These are phyloP conservation scores for Schizochytrium sp. DNA, from an alignment of 108 stramenopile species.

Conservation along the genomic window DNA sequence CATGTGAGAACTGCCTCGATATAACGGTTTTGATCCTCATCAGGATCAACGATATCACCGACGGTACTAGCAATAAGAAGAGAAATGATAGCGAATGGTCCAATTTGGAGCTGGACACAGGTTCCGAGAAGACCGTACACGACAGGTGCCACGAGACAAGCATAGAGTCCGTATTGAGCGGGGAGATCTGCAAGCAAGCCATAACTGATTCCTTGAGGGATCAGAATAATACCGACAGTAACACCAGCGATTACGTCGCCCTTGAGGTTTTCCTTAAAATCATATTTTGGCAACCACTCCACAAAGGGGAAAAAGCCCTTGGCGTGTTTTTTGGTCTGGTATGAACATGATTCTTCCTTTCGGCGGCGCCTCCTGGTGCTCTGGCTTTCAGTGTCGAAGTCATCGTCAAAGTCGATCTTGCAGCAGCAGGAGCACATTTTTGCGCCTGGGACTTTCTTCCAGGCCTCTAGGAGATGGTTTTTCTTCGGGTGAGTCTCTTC, in stretches of 20 bases:
- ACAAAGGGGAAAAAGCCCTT: neutral
- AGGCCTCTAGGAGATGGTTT: neutral
- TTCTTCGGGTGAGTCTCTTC: neutral
- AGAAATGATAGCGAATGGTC: slow-evolving; percentile 41
- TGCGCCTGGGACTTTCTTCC: neutral
- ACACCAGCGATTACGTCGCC: slow-evolving; percentile 38
- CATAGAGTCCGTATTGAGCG: slow-evolving; percentile 38
- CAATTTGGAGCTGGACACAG: slow-evolving; percentile 47
- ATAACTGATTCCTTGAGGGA: slow-evolving; percentile 53
- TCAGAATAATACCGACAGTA: slow-evolving; percentile 27
- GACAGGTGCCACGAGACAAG: slow-evolving; percentile 51
- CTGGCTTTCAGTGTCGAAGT: too few relatives aligned
- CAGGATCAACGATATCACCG: slow-evolving; percentile 24
- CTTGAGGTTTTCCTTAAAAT: neutral
- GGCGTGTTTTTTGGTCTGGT: neutral
- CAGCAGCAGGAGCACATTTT: neutral
- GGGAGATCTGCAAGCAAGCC: slow-evolving; percentile 27
- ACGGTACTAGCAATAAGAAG: slow-evolving; percentile 41
- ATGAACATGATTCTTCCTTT: neutral
- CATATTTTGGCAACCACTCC: slow-evolving; percentile 40
- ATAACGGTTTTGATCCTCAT: neutral
- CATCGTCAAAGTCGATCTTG: neutral
- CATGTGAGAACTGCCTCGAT: slow-evolving; percentile 57
- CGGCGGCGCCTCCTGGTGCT: neutral
- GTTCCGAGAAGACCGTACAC: slow-evolving; percentile 37